Base-by-base conservation (phyloP, 495 filamentous ascomycete genomes). In the Penicillium pancosmium region DNA sequence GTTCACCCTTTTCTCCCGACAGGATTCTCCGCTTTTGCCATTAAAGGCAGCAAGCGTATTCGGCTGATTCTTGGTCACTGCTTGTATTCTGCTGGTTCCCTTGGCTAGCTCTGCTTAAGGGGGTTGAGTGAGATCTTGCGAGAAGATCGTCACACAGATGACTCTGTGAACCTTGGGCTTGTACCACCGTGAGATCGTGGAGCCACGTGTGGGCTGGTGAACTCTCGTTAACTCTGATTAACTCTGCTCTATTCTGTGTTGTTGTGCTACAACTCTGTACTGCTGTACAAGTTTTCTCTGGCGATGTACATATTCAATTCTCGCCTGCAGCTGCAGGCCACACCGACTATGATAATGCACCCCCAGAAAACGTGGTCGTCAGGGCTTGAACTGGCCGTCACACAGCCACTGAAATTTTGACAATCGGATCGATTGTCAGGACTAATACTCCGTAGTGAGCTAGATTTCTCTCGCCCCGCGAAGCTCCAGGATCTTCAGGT, bases 321-420 rank as follows among this genome's bases (percentile, higher is more conserved):
- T 48, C 46, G 23, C 46, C 52, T 47, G 50, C 52, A 60, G 36
- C 33, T 19, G 41, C 31, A 50, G 62, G 31, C 57, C 50, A 58
- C 65, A 68, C 65, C 65, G 65, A 68, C 65, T 67, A 59, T 60
- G 51, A 55, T 59, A 38, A 15, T 16, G 36, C 41, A 60, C 57
- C 60, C 54, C 60, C 38, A 55, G 55, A 68, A 66, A 68, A 68
- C 66, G 66, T 68, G 66, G 66, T 49, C 27, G 19, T 27, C 12
- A 35, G 56, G 62, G 34, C 41, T 64, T 25, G 15, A 65, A 57
- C 44, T 55, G n/a, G 62, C 59, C 59, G 65, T 68, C 53, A 62
- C 59, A 52, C 41, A 44, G 15, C 34, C 52, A 56, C 35, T 44
- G 25, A 31, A 33, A 38, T 52, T n/a, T 31, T 50, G 50, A n/a